Base-by-base conservation (phyloP, 129 eudicot species). In the Ambrosia artemisiifolia region DNA sequence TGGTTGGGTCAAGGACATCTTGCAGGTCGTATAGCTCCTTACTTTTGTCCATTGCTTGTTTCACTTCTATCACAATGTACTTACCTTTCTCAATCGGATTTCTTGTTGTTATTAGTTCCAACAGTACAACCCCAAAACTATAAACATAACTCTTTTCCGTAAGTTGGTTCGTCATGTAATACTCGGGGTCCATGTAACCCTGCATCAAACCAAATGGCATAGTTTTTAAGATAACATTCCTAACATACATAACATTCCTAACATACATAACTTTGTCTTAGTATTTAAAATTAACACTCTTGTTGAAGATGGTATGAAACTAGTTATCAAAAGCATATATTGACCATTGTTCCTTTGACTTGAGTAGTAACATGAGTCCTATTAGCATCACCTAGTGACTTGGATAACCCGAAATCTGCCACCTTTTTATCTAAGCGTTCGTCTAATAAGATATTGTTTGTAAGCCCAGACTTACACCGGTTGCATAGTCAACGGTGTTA, bases 271-370 rank as follows among this genome's bases (percentile, higher is more conserved):
- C 43, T 38, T 38, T 38, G 7, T 38, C 8, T 38, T 38, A 38
- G 7, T 49, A 17, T 46, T 47, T 14, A 47, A 47, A 47, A 47
- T 47, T 3, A 47, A 38, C 43, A 38, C 8, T 38, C 1, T 35
- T 38, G 43, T 38, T 38, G 6, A 4, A 38, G 43, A 38, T 38
- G 10, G 10, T 38, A 38, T 38, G 43, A 38, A 38, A 38, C 43
- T 38, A 12, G 20, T 5, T 20, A 20, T 6, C 72, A 56, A 11
- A 55, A 47, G 33, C 18, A 20, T 35, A 4, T 36, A 70, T 85
- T 76, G 0, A 88, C 95, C 86, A 88, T 70, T 71, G 95, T 88
- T 54, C 95, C 95, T 79, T 88, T 88, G 11, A 88, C 89, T 82
- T 85, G 87, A 65, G 90, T 85, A 54, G 90, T 79, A 68, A 83